Base-by-base conservation (phyloP, 2,329 filamentous ascomycete species). In the Phyllosticta paracitricarpa region DNA sequence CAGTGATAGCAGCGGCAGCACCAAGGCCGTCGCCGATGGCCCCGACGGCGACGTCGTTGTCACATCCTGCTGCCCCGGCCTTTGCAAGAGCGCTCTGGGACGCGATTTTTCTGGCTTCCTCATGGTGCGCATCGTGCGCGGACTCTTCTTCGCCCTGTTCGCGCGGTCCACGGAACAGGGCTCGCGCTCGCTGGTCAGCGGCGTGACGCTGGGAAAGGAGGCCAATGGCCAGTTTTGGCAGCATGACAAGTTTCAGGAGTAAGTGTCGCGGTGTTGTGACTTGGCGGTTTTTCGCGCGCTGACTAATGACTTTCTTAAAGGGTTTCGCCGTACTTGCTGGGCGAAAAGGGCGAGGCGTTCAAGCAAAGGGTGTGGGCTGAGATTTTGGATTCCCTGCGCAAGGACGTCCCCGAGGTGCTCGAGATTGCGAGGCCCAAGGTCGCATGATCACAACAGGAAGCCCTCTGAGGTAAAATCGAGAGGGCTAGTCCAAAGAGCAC, bases 131-230 rank as follows among this genome's bases (percentile, higher is more conserved):
- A 51, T 52, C 19, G 30, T 25, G 1, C 28, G 66, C 0, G 57
- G 12, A 0, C 35, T 72, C 5, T n/a, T 68, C 22, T 64, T 65
- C 2, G 62, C 67, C 2, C 24, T 71, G 3, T 63, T 73, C 14
- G 75, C 71, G 2, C 66, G 76, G 2, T 72, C 68, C 1, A 76
- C 75, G 0, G 76, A 78, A 60, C 71, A 73, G 2, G 77, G 77
- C 0, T 69, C 68, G 5, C 65, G 76, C 24, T 77, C 71, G 1
- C 66, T 79, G 22, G 75, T 77, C 26, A 74, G 72, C 52, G 73
- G 68, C 6, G 70, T 71, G 1, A 68, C 65, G 2, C 67, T 72
- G 53, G 73, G 73, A 6, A 70, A 73, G 62, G 65, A 63, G 24
- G 64, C 67, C 1, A 71, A 75, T 58, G 72, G 70, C 6, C 65